Percentiles rank a stretch among this genome's conserved stretches.
Conservation (phyloP, 805 yeast species). For the Saturnispora halmiae region DNA sequence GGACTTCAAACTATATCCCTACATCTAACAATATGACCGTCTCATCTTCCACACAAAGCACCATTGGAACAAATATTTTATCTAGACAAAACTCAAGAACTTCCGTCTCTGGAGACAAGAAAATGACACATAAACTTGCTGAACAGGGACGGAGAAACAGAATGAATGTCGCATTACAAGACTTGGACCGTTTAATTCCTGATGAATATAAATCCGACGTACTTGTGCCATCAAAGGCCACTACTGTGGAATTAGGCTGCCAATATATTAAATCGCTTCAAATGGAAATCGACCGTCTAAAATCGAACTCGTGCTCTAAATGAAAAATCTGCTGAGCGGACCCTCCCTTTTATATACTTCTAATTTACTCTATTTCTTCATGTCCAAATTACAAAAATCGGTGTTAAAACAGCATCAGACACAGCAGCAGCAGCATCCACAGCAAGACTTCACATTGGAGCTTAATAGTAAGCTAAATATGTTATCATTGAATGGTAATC, state of each 20-base stretch:
- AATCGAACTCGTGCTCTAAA: background rate
- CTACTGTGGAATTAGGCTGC: constrained; percentile 87
- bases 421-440: no score
- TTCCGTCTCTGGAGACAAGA: constrained; percentile 33
- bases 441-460: constrained; percentile 7
- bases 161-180: constrained; percentile 79
- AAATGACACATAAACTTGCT: constrained; percentile 79
- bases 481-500: constrained; percentile 3
- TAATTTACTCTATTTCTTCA: background rate
- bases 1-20: background rate
- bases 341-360: background rate
- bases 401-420: constrained; percentile 7
- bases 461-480: constrained; percentile 7
- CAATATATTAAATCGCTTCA: constrained; percentile 48
- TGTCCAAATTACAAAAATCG: constrained; percentile 13
- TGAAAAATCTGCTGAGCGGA: background rate
- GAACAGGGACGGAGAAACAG: constrained; percentile 95
- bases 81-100: constrained; percentile 5
- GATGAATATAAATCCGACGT: constrained; percentile 44
- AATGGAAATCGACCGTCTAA: constrained; percentile 29
- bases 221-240: constrained; percentile 81
- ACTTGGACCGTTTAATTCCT: constrained; percentile 61
- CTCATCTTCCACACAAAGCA: background rate
- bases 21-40: background rate
- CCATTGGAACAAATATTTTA: constrained; percentile 11